Base-by-base conservation (phyloP, 352 stramenopile genomes). In the Globisporangium nodosum region DNA sequence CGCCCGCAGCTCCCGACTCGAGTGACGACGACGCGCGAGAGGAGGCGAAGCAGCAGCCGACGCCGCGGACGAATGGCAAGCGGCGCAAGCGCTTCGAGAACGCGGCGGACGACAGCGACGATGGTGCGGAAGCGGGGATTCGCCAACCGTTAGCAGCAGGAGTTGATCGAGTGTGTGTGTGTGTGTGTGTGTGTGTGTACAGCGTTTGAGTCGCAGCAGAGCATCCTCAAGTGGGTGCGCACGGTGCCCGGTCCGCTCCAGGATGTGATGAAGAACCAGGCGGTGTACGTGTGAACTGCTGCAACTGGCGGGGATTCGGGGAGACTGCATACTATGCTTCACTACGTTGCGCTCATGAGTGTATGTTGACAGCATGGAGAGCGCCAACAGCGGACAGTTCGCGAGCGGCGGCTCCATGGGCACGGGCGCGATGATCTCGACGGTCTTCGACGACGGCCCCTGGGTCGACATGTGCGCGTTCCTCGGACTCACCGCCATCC, bases 391-490 rank as follows among this genome's bases (percentile, higher is more conserved):
- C 42, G 72, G 64, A 24, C 61, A 72, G 27, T 64, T 76, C 12
- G 63, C 65, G 31, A 87, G 76, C 61, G 70, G 61, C 12, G 74
- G 74, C 1, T 81, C 69, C 35, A 70, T 76, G 43, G 53, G 71
- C 58, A 73, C 71, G 0, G 58, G 66, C 3, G 70, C 78, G 21
- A 47, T 61, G 11, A 86, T 90, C 46, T 71, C 73, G 50, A 92
- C 78, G 2, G 75, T 87, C 24, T 94, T 94, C 64, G 85, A 94
- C 54, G 64, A 88, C 43, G 85, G 85, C 1, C 67, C 85, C 40
- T 94, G 85, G 85, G 82, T 92, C 55, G 76, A 90, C 12, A 91
- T 94, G 75, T 94, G 85, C 52, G 60, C 72, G 33, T 85, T 68
- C 47, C 47, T 90, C 7, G 72, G 73, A 13, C 75, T 91, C 49